phyloP scores from a whole-genome alignment of 2,329 filamentous ascomycete species.

The Botryosphaeria dothidea region DNA sequence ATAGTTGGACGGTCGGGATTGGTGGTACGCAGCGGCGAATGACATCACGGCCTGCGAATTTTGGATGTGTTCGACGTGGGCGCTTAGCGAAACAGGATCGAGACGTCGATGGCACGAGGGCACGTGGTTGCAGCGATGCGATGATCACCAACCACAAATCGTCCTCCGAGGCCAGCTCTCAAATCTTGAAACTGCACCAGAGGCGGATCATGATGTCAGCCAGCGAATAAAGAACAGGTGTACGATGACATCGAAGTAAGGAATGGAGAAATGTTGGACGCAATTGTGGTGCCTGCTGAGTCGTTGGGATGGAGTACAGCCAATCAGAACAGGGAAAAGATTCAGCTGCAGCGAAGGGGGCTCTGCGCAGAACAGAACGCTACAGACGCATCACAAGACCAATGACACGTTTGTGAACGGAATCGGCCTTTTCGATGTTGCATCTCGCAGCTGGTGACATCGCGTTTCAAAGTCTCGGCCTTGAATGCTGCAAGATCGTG shows the following conservation, averaged over 20 bases:
- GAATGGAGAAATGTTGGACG: not conserved
- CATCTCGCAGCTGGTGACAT: not conserved
- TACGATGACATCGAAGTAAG: not conserved
- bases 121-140: conserved; percentile 10
- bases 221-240: not conserved
- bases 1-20: not conserved
- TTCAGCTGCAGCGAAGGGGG: not conserved
- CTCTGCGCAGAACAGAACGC: not conserved
- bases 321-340: not conserved
- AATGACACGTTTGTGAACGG: not conserved
- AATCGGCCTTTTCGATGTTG: not conserved
- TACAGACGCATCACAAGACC: not conserved
- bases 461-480: not conserved
- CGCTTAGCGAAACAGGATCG: conserved; percentile 7
- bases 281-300: not conserved
- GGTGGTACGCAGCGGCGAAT: not conserved
- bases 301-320: not conserved
- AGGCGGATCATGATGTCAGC: conserved; percentile 9
- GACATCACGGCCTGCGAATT: conserved; percentile 2
- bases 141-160: conserved; percentile 6
- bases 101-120: not conserved
- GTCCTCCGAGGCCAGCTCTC: not conserved
- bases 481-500: not conserved
- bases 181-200: not conserved
- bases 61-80: not conserved